Base-by-base conservation (phyloP, 805 yeast species). In the Teunomyces tritomae region DNA sequence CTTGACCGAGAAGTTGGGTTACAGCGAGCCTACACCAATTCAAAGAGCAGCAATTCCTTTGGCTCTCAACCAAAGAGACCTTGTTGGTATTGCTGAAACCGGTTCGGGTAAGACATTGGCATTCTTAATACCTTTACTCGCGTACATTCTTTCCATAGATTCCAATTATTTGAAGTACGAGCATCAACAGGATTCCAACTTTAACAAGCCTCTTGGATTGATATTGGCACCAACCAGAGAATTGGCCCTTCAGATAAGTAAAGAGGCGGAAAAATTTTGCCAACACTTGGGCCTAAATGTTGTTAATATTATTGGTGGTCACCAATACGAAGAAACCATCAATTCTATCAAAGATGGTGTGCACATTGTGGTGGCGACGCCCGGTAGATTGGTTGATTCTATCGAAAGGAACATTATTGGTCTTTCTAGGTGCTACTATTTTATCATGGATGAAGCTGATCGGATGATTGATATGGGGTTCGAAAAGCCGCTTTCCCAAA, bases 41-140 rank as follows among this genome's bases (percentile, higher is more conserved):
- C 99, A 92, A 63, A 70, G 97, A 52, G 94, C 95, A 0, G 78
- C 97, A 0, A 81, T 92, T 4, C 97, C 97, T 0, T 68, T 84
- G 24, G 84, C 85, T 0, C 57, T 84, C 17, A 62, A 70, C 0
- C 70, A 76, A 3, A 66, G 80, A 20, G 97, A 92, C 62, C 72
- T 88, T 2, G 74, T 91, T 16, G 98, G 96, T 10, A 79, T 91
- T n/a, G 97, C 98, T 0, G 90, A 90, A 55, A 92, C 99, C 0
- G 99, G 99, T 9, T 87, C 96, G 1, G 99, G 99, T 57, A 92
- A 94, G 62, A 92, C 99, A 0, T 71, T 91, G 9, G 85, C 95
- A 2, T 92, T 84, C 64, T 62, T 87, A 8, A 64, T 92, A 2
- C 98, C 99, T 0, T 65, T 89, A 44, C 59, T 87, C 8, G 62